Evolutionary conservation across 345 rosid genomes (phyloP).

Genomic region (Eucalyptus guilfoylei): DNA sequence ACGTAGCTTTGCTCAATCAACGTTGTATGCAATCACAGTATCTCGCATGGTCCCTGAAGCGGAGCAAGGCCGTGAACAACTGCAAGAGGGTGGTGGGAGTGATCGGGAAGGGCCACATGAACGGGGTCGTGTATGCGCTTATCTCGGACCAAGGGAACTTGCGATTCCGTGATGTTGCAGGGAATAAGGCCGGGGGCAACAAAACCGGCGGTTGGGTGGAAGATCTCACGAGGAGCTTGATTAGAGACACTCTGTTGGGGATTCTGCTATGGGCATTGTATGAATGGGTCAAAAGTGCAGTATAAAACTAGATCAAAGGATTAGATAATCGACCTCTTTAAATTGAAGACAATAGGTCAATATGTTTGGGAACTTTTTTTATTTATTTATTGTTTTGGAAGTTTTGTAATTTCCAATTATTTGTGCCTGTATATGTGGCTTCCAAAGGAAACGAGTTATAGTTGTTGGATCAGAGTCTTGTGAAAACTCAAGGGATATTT

Average conservation of each 20-base stretch:
- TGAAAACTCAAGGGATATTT: neutral
- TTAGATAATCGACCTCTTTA: too few species aligned
- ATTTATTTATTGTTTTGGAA: neutral
- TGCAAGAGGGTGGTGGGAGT: conserved; percentile 74
- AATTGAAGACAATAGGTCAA: too few species aligned
- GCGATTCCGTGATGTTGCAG: conserved; percentile 68
- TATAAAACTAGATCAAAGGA: neutral
- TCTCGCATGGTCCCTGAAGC: conserved; percentile 82
- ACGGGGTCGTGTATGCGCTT: conserved; percentile 69
- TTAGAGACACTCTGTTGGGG: neutral
- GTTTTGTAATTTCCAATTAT: neutral
- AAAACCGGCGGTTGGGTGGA: neutral
- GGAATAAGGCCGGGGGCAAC: conserved; percentile 22
- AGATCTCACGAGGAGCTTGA: neutral
- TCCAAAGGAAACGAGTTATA: neutral
- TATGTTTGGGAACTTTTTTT: neutral
- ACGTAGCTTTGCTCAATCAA: neutral
- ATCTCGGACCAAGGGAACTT: conserved; percentile 63
- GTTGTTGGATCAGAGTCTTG: neutral
- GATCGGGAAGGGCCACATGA: conserved; percentile 87
- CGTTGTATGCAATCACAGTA: conserved; percentile 33
- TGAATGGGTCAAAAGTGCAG: neutral
- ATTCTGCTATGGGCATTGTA: conserved; percentile 2
- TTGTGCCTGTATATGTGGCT: neutral
- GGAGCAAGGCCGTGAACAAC: conserved; percentile 84